Evolutionary conservation across 768 basidiomycete species (phyloP), one percentile per base, ranked within the genome.

Genomic region (Clitopilus passeckerianus): DNA sequence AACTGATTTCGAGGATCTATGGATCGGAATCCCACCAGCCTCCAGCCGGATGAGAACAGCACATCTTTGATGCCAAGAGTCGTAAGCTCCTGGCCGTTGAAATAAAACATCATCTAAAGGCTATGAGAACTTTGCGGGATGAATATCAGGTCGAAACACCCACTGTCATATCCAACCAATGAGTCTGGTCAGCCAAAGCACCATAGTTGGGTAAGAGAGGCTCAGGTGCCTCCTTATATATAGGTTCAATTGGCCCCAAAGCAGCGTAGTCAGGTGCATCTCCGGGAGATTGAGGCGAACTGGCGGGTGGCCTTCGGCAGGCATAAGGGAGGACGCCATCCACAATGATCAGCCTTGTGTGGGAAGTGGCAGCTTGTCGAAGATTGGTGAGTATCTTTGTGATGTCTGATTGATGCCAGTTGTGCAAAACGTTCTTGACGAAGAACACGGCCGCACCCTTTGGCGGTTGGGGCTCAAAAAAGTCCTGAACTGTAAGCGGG

Each of bases 351-450:
- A 78, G 68, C 18, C 59, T 68, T 9, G 74, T 74, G 1, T 59
- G 16, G 0, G 68, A 57, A 0, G 37, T 20, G 1, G 75, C 72
- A 2, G 69, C 73, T 1, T 44, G 64, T 15, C 70, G 68, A 2
- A 76, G 68, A 7, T 69, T 64, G 12, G 34, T 46, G 1, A 77
- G 66, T 54, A 76, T 69, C 41, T 65, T 66, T 53, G 58, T 27
- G 23, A 55, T 58, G 43, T 67, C 58, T 22, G 56, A 67, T 56
- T 83, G 80, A 1, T 81, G 75, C 83, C 83, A 85, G 62, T 85
- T 81, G 61, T 85, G 84, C 34, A 81, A 73, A 53, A 84, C 75
- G 7, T 77, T 75, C 34, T 82, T 74, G 34, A 85, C 62, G n/a
- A 84, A 63, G 61, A 78, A 85, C 6, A 83, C 75, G 53, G 58